Evolutionary conservation across 1,284 basidiomycete genomes (phyloP).

Genomic region (Trichosporon asahii): DNA sequence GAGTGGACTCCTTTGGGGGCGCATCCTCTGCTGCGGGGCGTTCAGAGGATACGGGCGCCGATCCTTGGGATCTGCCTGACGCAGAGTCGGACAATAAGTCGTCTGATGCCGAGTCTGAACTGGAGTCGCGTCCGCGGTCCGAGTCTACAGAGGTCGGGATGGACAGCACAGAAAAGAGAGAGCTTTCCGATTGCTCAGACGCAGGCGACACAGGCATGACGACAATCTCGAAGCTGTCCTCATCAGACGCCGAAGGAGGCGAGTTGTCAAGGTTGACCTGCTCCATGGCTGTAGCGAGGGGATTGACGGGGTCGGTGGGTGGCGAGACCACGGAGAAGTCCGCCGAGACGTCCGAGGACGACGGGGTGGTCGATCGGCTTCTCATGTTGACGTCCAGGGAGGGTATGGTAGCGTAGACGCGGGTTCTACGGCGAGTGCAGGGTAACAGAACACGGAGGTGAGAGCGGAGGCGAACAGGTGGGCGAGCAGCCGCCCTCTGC

Average conservation of each 20-base stretch:
- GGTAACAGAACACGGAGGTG: neutral
- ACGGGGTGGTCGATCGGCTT: neutral
- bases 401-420: neutral
- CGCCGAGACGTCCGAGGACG: neutral
- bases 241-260: neutral
- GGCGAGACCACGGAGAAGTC: neutral
- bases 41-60: neutral
- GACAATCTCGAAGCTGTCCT: slow-evolving; percentile 13
- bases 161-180: neutral
- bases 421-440: neutral
- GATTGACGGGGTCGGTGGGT: neutral
- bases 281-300: neutral
- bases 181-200: neutral
- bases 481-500: neutral
- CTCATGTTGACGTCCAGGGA: neutral
- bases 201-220: slow-evolving; percentile 1
- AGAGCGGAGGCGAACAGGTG: neutral
- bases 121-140: neutral
- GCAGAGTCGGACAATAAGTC: neutral
- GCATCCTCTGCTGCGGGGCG: neutral
- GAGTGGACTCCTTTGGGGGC: neutral
- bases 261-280: neutral
- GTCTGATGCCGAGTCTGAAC: neutral
- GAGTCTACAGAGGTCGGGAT: neutral
- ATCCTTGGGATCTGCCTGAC: neutral